A percentile compares a stretch with the other conserved stretches of the same genome.
Evolutionary conservation across 2,329 filamentous ascomycete genomes (phyloP).

Genomic region (Penicillium freii): DNA sequence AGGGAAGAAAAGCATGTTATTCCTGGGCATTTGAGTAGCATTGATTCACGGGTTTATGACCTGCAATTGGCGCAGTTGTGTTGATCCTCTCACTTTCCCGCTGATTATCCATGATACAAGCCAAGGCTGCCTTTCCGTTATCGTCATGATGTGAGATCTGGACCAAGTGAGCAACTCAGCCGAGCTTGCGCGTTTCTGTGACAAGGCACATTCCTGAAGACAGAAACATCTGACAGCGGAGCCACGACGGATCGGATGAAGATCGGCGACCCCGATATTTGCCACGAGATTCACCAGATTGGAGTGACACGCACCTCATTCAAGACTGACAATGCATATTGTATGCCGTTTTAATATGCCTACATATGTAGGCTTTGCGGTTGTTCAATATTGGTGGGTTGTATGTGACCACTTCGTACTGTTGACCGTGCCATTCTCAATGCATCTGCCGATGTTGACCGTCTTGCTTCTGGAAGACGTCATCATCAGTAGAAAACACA

Average conservation of each 20-base stretch:
- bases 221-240: constrained; percentile 15
- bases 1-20: neutral
- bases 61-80: neutral
- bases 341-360: neutral
- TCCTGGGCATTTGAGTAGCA: neutral
- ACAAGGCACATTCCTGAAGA: constrained; percentile 17
- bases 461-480: neutral
- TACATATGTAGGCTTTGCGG: no score
- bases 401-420: neutral
- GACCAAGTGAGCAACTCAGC: neutral
- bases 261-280: constrained; percentile 14
- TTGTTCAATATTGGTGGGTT: neutral
- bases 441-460: neutral
- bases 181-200: constrained; percentile 11
- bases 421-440: neutral
- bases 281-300: constrained; percentile 4
- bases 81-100: constrained; percentile 14
- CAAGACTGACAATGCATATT: neutral
- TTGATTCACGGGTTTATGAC: neutral
- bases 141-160: constrained; percentile 1
- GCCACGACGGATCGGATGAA: constrained; percentile 18
- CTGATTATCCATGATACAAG: neutral
- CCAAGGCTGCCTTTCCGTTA: neutral
- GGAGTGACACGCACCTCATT: neutral
- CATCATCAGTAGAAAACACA: neutral